A percentile compares a stretch with the other conserved stretches of the same genome.
Conservation (phyloP, 768 basidiomycete genomes). For the Naganishia kalamii region DNA sequence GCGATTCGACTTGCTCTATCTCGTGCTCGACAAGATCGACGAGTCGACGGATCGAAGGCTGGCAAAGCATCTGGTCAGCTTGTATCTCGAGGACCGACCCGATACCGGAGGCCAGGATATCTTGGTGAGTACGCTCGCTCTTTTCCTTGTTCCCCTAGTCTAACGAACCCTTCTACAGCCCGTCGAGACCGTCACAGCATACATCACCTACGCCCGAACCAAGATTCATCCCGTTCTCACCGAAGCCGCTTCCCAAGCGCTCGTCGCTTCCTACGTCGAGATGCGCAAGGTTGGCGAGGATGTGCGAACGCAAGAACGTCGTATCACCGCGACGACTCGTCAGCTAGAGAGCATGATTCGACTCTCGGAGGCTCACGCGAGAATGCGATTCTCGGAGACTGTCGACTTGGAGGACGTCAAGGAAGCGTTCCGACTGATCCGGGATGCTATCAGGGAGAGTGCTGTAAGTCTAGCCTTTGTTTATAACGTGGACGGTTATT, state of each 20-base stretch:
- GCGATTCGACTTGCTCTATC: constrained; percentile 90
- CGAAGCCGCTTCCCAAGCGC: constrained; percentile 73
- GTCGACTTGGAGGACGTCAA: constrained; percentile 81
- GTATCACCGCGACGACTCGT: constrained; percentile 95
- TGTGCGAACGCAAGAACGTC: constrained; percentile 75
- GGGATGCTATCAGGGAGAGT: constrained; percentile 82
- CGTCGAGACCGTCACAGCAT: constrained; percentile 80
- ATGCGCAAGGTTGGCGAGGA: constrained; percentile 88
- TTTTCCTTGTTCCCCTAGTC: background rate
- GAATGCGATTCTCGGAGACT: constrained; percentile 84
- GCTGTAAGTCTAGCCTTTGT: constrained; percentile 37
- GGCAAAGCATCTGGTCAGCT: constrained; percentile 83
- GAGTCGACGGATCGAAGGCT: constrained; percentile 76
- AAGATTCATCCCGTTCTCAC: constrained; percentile 79
- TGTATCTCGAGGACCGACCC: constrained; percentile 89
- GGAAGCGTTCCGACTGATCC: constrained; percentile 91
- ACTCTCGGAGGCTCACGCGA: constrained; percentile 88
- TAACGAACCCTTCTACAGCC: constrained; percentile 53
- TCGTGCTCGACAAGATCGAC: constrained; percentile 90
- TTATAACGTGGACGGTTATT: background rate
- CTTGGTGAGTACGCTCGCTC: constrained; percentile 57
- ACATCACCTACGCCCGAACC: constrained; percentile 85
- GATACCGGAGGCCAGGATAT: constrained; percentile 62
- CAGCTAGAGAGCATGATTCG: constrained; percentile 97
- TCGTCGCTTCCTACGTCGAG: constrained; percentile 83